These are phyloP conservation scores for Arabidopsis suecica DNA, from an alignment of 345 rosid species.

Conservation along the genomic window DNA sequence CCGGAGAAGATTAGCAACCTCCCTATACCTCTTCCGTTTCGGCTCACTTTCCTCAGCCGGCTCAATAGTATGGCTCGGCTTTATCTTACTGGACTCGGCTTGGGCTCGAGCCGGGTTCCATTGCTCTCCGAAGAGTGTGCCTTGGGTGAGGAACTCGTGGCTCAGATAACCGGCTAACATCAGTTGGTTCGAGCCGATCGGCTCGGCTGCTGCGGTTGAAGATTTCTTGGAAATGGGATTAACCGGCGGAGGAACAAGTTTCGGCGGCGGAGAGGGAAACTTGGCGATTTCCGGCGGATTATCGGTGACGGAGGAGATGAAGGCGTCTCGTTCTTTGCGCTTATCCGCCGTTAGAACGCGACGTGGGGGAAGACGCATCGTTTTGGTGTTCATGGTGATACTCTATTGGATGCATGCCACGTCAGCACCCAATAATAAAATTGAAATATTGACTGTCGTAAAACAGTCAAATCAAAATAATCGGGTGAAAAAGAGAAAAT, in stretches of 20 bases:
- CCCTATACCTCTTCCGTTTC: conserved; percentile 59
- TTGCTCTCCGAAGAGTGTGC: conserved; percentile 75
- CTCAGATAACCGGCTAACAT: conserved; percentile 81
- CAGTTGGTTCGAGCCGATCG: conserved; percentile 54
- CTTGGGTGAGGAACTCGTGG: conserved; percentile 74
- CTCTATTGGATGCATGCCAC: conserved; percentile 67
- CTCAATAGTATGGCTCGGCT: conserved; percentile 41
- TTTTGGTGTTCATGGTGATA: conserved; percentile 61
- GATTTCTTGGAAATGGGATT: conserved; percentile 21
- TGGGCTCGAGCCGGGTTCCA: conserved; percentile 53
- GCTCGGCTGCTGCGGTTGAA: conserved; percentile 25
- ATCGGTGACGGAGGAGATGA: conserved; percentile 29
- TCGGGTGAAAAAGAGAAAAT: neutral
- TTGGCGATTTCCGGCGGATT: conserved; percentile 39
- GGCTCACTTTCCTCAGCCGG: conserved; percentile 47
- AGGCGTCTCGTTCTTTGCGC: conserved; percentile 57
- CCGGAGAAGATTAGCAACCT: conserved; percentile 70
- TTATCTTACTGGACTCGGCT: conserved; percentile 43
- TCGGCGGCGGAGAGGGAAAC: conserved; percentile 15
- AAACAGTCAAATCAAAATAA: conserved; percentile 10
- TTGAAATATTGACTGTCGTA: conserved; percentile 16
- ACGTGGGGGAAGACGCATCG: conserved; percentile 92
- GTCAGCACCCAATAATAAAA: conserved; percentile 47
- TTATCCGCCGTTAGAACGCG: conserved; percentile 70
- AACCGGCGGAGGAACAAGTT: conserved; percentile 16